phyloP scores from a whole-genome alignment of 2,329 filamentous ascomycete genomes.

The Venturia nashicola region DNA sequence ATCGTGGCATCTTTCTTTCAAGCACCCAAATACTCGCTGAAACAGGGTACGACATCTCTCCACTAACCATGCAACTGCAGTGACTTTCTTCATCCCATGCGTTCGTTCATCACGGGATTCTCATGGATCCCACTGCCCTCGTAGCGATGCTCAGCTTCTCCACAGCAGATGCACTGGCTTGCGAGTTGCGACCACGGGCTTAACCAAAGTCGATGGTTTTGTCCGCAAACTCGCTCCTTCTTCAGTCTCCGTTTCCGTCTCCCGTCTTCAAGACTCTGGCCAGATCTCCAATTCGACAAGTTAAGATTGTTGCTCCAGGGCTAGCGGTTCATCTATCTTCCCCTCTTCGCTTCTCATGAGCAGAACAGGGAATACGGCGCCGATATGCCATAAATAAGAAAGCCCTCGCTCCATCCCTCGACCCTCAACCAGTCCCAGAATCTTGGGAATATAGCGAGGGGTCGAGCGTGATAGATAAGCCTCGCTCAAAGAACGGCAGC shows the following conservation, averaged over 20 bases:
- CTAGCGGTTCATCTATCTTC: not conserved
- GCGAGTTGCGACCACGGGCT: not conserved
- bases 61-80: no score
- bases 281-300: not conserved
- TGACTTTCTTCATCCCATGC: not conserved
- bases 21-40: no score
- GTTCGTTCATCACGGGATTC: not conserved
- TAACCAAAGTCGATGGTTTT: no score
- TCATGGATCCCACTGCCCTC: no score
- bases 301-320: not conserved
- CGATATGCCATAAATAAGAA: not conserved
- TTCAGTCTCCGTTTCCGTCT: not conserved
- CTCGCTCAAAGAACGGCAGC: not conserved
- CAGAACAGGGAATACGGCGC: not conserved
- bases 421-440: not conserved
- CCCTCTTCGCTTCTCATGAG: not conserved
- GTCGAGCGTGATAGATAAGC: not conserved
- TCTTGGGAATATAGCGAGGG: not conserved
- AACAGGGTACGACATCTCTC: not conserved
- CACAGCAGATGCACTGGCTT: not conserved
- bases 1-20: no score
- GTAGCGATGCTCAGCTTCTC: not conserved
- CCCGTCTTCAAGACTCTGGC: not conserved
- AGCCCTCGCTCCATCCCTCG: not conserved
- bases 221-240: no score